These are phyloP conservation scores for Rhododendron kiyosumense DNA, from an alignment of 148 eudicot genomes.

Conservation along the genomic window DNA sequence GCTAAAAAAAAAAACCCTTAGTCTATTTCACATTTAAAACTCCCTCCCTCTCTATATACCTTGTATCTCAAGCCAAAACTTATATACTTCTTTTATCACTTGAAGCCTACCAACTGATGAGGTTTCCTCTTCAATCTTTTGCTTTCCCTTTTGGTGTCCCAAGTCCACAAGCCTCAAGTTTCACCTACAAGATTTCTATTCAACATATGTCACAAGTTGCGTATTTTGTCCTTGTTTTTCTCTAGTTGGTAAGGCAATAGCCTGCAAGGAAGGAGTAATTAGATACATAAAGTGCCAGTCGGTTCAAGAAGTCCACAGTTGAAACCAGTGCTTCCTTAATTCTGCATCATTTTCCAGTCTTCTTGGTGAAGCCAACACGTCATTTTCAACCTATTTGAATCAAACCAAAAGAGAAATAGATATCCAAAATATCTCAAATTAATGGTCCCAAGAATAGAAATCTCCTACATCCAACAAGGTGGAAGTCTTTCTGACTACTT, in stretches of 20 bases:
- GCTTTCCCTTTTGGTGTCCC: not conserved
- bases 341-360: not conserved
- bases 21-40: slow-evolving; percentile 2
- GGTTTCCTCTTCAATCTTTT: not conserved
- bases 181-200: not conserved
- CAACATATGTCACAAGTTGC: not conserved
- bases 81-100: not conserved
- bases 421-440: not conserved
- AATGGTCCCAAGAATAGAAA: not conserved
- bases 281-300: not conserved
- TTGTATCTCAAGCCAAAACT: slow-evolving; percentile 1
- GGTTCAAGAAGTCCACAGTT: not conserved
- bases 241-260: not conserved
- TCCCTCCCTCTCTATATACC: not conserved
- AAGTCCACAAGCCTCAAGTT: not conserved
- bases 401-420: not conserved
- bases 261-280: not conserved
- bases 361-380: not conserved
- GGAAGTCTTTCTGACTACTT: not conserved
- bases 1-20: not conserved
- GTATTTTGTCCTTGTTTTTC: not conserved
- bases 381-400: not conserved
- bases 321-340: not conserved
- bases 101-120: not conserved
- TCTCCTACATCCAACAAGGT: not conserved